These are phyloP conservation scores for Apiospora saccharicola DNA, from an alignment of 2,329 filamentous ascomycete genomes.

Conservation along the genomic window DNA sequence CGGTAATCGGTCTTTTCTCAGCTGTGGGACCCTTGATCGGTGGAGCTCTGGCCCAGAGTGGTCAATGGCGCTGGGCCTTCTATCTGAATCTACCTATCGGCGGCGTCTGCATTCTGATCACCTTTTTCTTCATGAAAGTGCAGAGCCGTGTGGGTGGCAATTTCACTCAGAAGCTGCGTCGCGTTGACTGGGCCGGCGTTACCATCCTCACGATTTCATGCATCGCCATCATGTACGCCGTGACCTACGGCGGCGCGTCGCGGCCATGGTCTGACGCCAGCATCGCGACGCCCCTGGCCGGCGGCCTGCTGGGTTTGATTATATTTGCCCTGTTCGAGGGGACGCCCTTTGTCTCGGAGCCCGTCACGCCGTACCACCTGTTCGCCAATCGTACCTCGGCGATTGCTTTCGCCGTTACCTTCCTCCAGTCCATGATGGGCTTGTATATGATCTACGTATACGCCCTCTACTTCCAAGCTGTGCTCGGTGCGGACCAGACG, in stretches of 20 bases:
- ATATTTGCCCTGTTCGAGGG: background rate
- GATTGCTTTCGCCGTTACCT: slow-evolving; percentile 41
- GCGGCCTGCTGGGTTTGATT: background rate
- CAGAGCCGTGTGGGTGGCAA: background rate
- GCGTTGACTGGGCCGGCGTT: background rate
- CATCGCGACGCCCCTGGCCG: background rate
- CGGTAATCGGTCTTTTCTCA: background rate
- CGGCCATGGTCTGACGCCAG: background rate
- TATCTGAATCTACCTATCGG: background rate
- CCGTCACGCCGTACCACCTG: background rate
- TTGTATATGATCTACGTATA: slow-evolving; percentile 49
- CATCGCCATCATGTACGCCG: background rate
- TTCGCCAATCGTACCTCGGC: slow-evolving; percentile 1
- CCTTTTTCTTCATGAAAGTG: slow-evolving; percentile 37
- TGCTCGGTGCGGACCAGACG: slow-evolving; percentile 36
- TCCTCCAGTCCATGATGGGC: slow-evolving; percentile 45
- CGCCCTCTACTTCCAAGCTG: slow-evolving; percentile 54
- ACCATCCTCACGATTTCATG: background rate
- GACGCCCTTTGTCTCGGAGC: background rate
- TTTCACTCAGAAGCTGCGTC: background rate
- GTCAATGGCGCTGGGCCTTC: slow-evolving; percentile 1
- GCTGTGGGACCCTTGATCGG: slow-evolving; percentile 23
- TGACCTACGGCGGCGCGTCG: background rate
- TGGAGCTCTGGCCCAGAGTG: slow-evolving; percentile 4
- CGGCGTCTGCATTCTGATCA: background rate